Evolutionary conservation across 75 land plant genomes (phyloP), one percentile per base, ranked within the genome.

Genomic region (Pinus tabuliformis): DNA sequence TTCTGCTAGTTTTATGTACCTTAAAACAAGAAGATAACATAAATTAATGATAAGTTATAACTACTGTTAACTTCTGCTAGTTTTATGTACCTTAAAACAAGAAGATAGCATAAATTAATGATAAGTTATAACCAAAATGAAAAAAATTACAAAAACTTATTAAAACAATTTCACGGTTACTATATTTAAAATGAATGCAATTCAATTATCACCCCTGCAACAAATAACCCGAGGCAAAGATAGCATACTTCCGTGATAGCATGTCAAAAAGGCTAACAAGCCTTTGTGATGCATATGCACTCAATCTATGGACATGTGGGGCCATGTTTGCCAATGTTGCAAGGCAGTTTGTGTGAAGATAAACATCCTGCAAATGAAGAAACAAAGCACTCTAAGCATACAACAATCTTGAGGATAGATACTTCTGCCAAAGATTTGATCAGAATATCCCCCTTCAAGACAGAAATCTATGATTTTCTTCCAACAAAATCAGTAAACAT

Each of bases 251-350:
- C 68, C 97, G 88, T 71, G 97, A 83, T 11, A 94, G 91, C 95
- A 94, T 92, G 80, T 90, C 83, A 65, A 94, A 94, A 77, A 94
- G 95, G 88, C 97, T 94, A 77, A 94, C 91, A 58, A 94, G 86
- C 81, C 95, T 86, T 76, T 94, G 97, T 22, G 97, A 86, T 70
- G 95, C 97, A 90, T 94, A 94, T 45, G 92, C 87, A 90, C 85
- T 94, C 78, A 94, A 84, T 58, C 83, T 85, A 80, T 94, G 95
- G 58, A 84, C 90, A 85, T 94, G 97, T 52, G 97, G 95, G 14
- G 97, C 97, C 97, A 94, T 94, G 82, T 94, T 94, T 75, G 97
- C 95, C 79, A 94, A 87, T 75, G 82, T 88, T 80, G 97, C 97
- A 13, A 94, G 84, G 73, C 97, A 94, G 70, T 92, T 94, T 71